Evolutionary conservation across 106 monocot species (phyloP).

Genomic region (Iris macrosiphon): DNA sequence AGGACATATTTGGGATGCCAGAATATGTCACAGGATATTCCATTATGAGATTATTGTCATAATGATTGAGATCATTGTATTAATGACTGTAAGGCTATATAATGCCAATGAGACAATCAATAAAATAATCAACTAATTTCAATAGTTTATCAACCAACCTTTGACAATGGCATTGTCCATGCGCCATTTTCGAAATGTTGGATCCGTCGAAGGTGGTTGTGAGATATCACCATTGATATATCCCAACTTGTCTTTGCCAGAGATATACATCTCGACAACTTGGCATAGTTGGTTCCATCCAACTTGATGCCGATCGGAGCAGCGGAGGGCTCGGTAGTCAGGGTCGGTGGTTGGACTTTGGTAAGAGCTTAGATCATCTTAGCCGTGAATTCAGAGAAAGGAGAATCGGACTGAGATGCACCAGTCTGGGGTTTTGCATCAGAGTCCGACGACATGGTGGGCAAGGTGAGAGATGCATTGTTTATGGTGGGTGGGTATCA

Average conservation of each 20-base stretch:
- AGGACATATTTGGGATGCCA: no score
- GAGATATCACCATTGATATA: slow-evolving; percentile 11
- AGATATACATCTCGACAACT: slow-evolving; percentile 21
- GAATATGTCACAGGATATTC: no score
- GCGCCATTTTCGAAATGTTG: slow-evolving; percentile 5
- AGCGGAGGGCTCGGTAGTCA: neutral
- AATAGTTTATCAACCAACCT: slow-evolving; percentile 10
- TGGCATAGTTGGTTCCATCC: slow-evolving; percentile 15
- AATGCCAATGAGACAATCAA: no score
- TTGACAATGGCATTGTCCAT: slow-evolving; percentile 9
- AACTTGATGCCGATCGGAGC: neutral
- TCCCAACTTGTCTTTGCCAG: slow-evolving; percentile 14
- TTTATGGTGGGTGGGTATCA: no score
- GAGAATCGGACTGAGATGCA: no score
- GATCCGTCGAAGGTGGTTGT: neutral
- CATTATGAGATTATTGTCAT: no score
- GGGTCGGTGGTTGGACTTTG: neutral
- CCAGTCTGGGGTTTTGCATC: no score
- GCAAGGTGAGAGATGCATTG: no score
- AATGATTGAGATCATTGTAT: no score
- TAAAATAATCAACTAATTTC: no score
- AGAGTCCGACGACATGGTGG: no score
- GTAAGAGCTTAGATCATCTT: neutral
- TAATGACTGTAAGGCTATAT: no score
- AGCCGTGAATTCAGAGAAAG: neutral